Conservation (phyloP, 768 basidiomycete species). For the Termitomyces sp. region DNA sequence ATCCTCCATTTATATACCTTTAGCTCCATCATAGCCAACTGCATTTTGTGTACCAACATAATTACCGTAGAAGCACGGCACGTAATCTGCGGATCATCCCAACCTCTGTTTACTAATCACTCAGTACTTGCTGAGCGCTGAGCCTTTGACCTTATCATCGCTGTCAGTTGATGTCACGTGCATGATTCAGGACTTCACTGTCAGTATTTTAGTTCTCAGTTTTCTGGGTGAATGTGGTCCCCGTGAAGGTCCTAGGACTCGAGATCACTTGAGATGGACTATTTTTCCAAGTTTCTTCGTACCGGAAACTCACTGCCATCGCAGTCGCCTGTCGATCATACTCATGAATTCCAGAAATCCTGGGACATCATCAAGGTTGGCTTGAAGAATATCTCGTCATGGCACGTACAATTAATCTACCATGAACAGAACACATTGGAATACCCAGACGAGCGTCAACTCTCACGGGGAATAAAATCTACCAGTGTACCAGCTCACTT, state of each 20-base stretch:
- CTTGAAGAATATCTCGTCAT: background rate
- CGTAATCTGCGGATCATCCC: constrained; percentile 7
- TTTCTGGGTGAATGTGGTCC: background rate
- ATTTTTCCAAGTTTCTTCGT: constrained; percentile 79
- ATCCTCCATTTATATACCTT: constrained; percentile 19
- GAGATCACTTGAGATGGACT: constrained; percentile 58
- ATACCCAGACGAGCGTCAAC: constrained; percentile 86
- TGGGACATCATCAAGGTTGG: constrained; percentile 73
- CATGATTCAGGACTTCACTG: no score
- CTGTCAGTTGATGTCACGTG: background rate
- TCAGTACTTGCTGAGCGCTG: no score
- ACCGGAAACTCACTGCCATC: constrained; percentile 36
- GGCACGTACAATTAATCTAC: constrained; percentile 7
- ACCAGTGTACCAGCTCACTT: constrained; percentile 80
- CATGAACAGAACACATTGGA: constrained; percentile 67
- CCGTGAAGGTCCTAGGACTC: no score
- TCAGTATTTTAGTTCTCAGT: no score
- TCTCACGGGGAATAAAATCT: constrained; percentile 73
- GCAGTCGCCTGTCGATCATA: constrained; percentile 60
- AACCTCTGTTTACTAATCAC: background rate
- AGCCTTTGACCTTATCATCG: no score
- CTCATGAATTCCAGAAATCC: constrained; percentile 69
- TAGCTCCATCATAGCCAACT: constrained; percentile 13
- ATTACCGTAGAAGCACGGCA: constrained; percentile 16
- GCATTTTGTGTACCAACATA: constrained; percentile 20